Percentiles rank a stretch among this genome's conserved stretches.
These are phyloP conservation scores for Cladophialophora yegresii DNA, from an alignment of 2,329 filamentous ascomycete genomes.

Conservation along the genomic window DNA sequence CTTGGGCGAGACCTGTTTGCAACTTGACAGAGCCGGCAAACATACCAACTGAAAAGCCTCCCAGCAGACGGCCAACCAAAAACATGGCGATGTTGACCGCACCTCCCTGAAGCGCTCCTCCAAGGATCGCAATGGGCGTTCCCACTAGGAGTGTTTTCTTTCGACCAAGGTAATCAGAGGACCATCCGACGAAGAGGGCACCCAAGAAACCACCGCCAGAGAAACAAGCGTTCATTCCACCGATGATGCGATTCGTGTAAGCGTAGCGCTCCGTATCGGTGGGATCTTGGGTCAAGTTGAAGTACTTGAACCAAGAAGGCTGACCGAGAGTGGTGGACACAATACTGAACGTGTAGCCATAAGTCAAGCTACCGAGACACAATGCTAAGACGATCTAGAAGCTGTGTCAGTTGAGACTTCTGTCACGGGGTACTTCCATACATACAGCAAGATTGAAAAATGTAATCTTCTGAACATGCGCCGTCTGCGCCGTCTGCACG, in stretches of 20 bases:
- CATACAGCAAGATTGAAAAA: too few species aligned
- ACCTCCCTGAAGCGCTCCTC: constrained; percentile 17
- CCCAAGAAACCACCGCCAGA: constrained; percentile 48
- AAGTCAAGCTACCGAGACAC: constrained; percentile 15
- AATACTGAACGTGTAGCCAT: constrained; percentile 20
- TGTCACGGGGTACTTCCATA: too few species aligned
- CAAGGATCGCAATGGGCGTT: constrained; percentile 26
- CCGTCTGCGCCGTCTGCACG: too few species aligned
- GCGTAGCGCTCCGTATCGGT: constrained; percentile 10
- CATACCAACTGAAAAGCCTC: constrained; percentile 3
- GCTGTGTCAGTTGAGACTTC: too few species aligned
- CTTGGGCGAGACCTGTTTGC: too few species aligned
- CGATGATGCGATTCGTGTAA: constrained; percentile 45
- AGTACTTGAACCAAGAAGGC: constrained; percentile 40
- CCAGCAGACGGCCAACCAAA: constrained; percentile 16
- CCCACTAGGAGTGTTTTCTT: constrained; percentile 40
- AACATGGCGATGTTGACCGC: constrained; percentile 23
- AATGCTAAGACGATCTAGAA: constrained; percentile 6
- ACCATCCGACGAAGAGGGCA: constrained; percentile 36
- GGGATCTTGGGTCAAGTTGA: constrained; percentile 43
- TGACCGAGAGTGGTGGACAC: constrained; percentile 21
- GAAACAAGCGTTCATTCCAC: constrained; percentile 41
- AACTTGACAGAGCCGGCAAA: too few species aligned
- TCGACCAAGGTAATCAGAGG: constrained; percentile 2
- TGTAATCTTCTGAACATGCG: too few species aligned